A percentile compares a stretch with the other conserved stretches of the same genome.
phyloP scores from a whole-genome alignment of 129 eudicot species.

The Tagetes patula region DNA sequence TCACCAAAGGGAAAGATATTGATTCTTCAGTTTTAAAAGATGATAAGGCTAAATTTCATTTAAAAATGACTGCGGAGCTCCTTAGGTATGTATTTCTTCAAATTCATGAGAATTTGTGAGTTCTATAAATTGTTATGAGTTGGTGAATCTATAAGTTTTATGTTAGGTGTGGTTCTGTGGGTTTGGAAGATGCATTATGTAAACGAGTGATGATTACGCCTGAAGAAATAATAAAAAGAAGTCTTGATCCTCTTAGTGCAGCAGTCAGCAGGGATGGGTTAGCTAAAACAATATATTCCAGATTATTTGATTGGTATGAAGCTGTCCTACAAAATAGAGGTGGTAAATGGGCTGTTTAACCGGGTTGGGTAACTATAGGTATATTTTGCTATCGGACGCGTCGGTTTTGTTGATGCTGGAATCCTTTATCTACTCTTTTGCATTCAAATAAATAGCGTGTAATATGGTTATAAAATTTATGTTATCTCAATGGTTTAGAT shows the following conservation, averaged over 20 bases:
- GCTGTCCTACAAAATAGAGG: not conserved
- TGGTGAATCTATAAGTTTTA: conserved; percentile 20
- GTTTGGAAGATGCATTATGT: conserved; percentile 88
- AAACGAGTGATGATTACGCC: conserved; percentile 99
- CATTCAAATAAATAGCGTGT: not conserved
- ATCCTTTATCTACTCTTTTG: not conserved
- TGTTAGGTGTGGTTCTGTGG: conserved; percentile 83
- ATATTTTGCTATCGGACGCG: not conserved
- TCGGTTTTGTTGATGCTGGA: not conserved
- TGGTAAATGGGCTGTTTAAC: not conserved
- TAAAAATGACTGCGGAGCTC: conserved; percentile 81
- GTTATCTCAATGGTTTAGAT: not conserved
- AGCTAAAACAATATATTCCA: conserved; percentile 89
- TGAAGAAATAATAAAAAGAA: conserved; percentile 92
- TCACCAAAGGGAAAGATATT: conserved; percentile 80
- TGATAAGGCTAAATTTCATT: conserved; percentile 86
- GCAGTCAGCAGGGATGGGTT: conserved; percentile 94
- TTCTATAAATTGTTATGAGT: conserved; percentile 4
- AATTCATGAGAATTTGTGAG: not conserved
- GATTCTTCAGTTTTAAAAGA: conserved; percentile 91
- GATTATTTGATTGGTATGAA: conserved; percentile 91
- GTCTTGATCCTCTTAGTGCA: conserved; percentile 97
- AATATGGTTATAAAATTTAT: not conserved
- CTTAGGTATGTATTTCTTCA: conserved; percentile 55
- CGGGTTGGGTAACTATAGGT: conserved; percentile 7